Evolutionary conservation across 306 rosid genomes (phyloP), one percentile per base, ranked within the genome.

Genomic region (Urtica urens): DNA sequence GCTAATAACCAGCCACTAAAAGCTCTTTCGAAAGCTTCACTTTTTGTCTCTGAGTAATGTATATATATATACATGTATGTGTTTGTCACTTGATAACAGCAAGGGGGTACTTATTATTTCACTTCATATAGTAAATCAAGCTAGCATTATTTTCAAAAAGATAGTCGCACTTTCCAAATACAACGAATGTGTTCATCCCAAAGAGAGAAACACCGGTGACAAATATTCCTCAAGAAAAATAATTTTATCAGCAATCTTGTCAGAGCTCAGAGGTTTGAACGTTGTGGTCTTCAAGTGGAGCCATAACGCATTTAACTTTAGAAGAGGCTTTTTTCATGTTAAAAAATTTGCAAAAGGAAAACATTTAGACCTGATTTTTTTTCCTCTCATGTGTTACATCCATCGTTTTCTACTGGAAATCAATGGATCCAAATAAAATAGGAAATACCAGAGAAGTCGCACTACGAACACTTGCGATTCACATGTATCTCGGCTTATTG

Each of bases 1-100:
- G n/a, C n/a, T n/a, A n/a, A n/a, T n/a, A n/a, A n/a, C 64, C 57
- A 52, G 73, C 77, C 83, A 55, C 69, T 62, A 70, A 35, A 46
- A n/a, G 24, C 53, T 65, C 55, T 46, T 46, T 28, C 8, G 10
- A 28, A 35, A 35, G 4, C n/a, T 13, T 10, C 11, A 35, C n/a
- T 9, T 35, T 5, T 35, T 3, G 40, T 7, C 40, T 35, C 40
- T n/a, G n/a, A n/a, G n/a, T n/a, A n/a, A n/a, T n/a, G n/a, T n/a
- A n/a, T n/a, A n/a, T n/a, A n/a, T n/a, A n/a, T n/a, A n/a, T n/a
- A n/a, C n/a, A n/a, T n/a, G n/a, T n/a, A n/a, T n/a, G n/a, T n/a
- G n/a, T n/a, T n/a, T n/a, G n/a, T n/a, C n/a, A n/a, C n/a, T n/a
- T n/a, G n/a, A n/a, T n/a, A n/a, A n/a, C n/a, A n/a, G n/a, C n/a